Conservation (phyloP, 83 land plant genomes). For the Thuja plicata region DNA sequence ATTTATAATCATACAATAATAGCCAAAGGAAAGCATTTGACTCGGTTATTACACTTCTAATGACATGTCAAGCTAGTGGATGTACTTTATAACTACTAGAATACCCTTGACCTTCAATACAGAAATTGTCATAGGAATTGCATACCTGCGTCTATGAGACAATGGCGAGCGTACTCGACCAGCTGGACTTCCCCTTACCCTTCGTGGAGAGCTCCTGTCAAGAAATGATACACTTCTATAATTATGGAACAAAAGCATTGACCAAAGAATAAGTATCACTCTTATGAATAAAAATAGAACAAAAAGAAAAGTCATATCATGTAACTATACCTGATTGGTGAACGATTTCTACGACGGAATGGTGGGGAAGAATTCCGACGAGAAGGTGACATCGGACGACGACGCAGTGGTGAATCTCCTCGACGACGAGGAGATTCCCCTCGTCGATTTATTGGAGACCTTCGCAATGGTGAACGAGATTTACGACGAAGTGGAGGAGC, state of each 20-base stretch:
- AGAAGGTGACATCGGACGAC: conserved; percentile 32
- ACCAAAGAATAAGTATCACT: neutral
- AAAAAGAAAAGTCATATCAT: neutral
- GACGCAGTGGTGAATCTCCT: conserved; percentile 46
- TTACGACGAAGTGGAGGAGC: conserved; percentile 8
- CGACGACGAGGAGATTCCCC: conserved; percentile 59
- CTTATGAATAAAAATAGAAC: neutral
- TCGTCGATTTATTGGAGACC: conserved; percentile 35
- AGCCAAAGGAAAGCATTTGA: neutral
- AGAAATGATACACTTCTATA: neutral
- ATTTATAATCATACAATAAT: neutral
- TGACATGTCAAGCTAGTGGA: neutral
- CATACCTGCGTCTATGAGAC: conserved; percentile 67
- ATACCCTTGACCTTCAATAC: neutral
- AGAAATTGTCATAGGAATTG: neutral
- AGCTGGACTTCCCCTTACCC: conserved; percentile 52
- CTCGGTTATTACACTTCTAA: neutral
- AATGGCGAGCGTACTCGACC: conserved; percentile 60
- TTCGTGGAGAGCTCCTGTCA: conserved; percentile 46
- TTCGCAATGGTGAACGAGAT: conserved; percentile 43
- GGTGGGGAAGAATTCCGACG: conserved; percentile 65
- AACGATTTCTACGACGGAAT: conserved; percentile 46
- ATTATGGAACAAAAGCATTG: neutral
- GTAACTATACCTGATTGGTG: conserved; percentile 48
- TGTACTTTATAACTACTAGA: neutral